Conservation (phyloP, 495 filamentous ascomycete species). For the Neohortaea acidophila region DNA sequence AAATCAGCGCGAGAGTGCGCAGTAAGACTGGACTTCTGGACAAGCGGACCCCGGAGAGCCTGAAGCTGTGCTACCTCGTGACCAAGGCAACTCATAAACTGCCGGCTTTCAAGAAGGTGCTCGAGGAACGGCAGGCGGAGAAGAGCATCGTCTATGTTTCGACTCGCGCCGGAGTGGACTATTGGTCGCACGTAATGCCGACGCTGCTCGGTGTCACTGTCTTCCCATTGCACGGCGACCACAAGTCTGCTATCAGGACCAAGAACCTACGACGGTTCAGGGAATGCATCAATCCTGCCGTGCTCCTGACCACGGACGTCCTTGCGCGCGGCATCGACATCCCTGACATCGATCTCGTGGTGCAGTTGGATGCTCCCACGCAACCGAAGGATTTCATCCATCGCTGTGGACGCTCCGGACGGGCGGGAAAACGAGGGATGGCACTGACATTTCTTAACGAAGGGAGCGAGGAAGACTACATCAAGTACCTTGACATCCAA, state of each 20-base stretch:
- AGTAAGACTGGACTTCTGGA: slow-evolving; percentile 53
- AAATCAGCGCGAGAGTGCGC: slow-evolving; percentile 81
- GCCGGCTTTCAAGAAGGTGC: slow-evolving; percentile 52
- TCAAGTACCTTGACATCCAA: slow-evolving; percentile 71
- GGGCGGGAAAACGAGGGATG: slow-evolving; percentile 72
- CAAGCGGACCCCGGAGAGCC: slow-evolving; percentile 68
- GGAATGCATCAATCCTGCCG: slow-evolving; percentile 45
- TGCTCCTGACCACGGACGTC: slow-evolving; percentile 79
- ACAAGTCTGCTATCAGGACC: slow-evolving; percentile 57
- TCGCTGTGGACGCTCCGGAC: slow-evolving; percentile 79
- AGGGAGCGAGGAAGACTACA: slow-evolving; percentile 75
- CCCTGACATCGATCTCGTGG: slow-evolving; percentile 82
- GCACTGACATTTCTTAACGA: slow-evolving; percentile 73
- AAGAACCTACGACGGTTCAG: slow-evolving; percentile 72
- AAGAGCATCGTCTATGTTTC: slow-evolving; percentile 90
- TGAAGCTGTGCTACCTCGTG: slow-evolving; percentile 82
- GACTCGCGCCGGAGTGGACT: slow-evolving; percentile 90
- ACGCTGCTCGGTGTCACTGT: slow-evolving; percentile 48
- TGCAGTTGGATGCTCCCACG: slow-evolving; percentile 80
- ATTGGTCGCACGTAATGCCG: slow-evolving; percentile 65
- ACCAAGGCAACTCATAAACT: slow-evolving; percentile 62
- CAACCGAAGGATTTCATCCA: slow-evolving; percentile 94
- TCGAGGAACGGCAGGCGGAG: slow-evolving; percentile 58
- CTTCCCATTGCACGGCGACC: slow-evolving; percentile 80
- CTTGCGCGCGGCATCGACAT: slow-evolving; percentile 84